Conservation (phyloP, 2,329 filamentous ascomycete genomes). For the Alternaria gansuensis region DNA sequence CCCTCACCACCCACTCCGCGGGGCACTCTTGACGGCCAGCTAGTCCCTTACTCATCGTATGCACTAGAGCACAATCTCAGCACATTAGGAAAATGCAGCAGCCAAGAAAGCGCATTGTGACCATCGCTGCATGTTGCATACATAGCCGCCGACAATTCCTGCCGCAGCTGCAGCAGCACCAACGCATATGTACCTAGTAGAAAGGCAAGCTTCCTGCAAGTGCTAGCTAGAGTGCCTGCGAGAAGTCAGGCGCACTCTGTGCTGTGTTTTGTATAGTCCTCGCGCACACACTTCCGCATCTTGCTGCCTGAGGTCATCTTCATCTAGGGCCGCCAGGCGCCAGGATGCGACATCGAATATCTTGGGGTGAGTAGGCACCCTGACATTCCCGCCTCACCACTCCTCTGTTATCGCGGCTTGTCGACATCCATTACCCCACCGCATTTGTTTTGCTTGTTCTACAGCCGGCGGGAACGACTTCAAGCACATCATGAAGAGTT, state of each 20-base stretch:
- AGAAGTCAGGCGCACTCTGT: conserved; percentile 17
- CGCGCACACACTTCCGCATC: conserved; percentile 7
- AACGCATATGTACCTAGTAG: conserved; percentile 5
- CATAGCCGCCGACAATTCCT: conserved; percentile 34
- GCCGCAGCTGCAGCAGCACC: conserved; percentile 33
- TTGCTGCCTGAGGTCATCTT: conserved; percentile 17
- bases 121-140: conserved; percentile 33
- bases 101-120: conserved; percentile 37
- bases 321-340: conserved; percentile 3
- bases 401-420: conserved; percentile 4
- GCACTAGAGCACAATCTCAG: conserved; percentile 11
- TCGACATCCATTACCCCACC: conserved; percentile 12
- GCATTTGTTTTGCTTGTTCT: conserved; percentile 6
- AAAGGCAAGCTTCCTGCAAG: conserved; percentile 32
- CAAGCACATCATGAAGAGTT: conserved; percentile 35
- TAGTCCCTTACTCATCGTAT: conserved; percentile 12
- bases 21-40: neutral
- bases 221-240: conserved; percentile 16
- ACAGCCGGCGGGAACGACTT: conserved; percentile 6
- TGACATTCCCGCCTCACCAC: conserved; percentile 18
- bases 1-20: neutral
- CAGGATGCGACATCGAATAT: conserved; percentile 7
- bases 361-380: conserved; percentile 8
- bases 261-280: conserved; percentile 8
- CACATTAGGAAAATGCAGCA: conserved; percentile 19